phyloP scores from a whole-genome alignment of 2,329 filamentous ascomycete genomes.

The Bertia moriformis region DNA sequence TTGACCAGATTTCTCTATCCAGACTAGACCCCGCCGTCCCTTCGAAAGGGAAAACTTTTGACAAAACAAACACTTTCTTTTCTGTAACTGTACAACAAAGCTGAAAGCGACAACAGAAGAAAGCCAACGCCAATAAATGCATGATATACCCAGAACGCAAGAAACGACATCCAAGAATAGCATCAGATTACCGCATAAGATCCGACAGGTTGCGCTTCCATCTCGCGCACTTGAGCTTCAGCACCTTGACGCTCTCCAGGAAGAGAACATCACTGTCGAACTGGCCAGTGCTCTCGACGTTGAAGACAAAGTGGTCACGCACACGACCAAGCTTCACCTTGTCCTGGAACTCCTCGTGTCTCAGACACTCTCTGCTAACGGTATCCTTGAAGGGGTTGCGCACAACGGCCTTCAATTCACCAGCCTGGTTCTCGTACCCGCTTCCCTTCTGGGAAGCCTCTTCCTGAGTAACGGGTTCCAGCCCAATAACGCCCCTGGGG shows the following conservation, averaged over 20 bases:
- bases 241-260: conserved; percentile 68
- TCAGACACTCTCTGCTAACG: conserved; percentile 79
- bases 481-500: conserved; percentile 68
- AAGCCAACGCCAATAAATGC: conserved; percentile 1
- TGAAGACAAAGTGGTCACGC: conserved; percentile 95
- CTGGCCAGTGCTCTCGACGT: conserved; percentile 86
- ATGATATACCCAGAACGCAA: background rate
- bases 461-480: conserved; percentile 55
- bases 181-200: conserved; percentile 31
- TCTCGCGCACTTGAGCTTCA: conserved; percentile 71
- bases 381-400: conserved; percentile 83
- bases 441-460: conserved; percentile 46
- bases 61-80: background rate
- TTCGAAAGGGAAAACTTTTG: background rate
- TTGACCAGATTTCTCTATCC: background rate
- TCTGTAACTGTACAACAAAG: background rate
- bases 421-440: conserved; percentile 60
- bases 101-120: background rate
- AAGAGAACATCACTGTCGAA: conserved; percentile 90
- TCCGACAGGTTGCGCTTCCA: conserved; percentile 57
- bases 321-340: conserved; percentile 88
- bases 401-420: conserved; percentile 79
- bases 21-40: background rate
- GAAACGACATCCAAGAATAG: background rate
- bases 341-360: conserved; percentile 82